Evolutionary conservation across 768 basidiomycete species (phyloP), one percentile per base, ranked within the genome.

Genomic region (Kwoniella newhampshirensis): DNA sequence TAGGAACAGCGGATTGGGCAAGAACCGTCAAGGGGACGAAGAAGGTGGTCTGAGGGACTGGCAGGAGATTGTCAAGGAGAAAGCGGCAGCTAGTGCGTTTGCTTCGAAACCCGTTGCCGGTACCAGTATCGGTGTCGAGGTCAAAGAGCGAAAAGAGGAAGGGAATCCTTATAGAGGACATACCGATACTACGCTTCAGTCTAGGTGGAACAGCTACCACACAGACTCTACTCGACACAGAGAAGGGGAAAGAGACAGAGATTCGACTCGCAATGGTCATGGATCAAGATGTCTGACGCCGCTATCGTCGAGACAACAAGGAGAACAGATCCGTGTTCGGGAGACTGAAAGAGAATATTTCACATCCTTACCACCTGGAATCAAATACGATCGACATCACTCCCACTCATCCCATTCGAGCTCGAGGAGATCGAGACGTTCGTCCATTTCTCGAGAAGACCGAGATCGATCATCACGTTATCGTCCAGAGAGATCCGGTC

Each of bases 21-120:
- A 8, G n/a, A 6, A 8, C 21, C 8, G 18, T 15, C n/a, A 30
- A 52, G 11, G 27, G 37, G 20, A n/a, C 20, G 15, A 18, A 13
- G 37, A 46, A 23, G 45, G 43, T 20, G 39, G 32, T 13, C 43
- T 44, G 39, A 32, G n/a, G 8, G 36, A 57, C 21, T 57, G 54
- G 60, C 55, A 53, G 27, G 27, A 45, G 28, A 40, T 51, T 15
- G 39, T 58, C 36, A 58, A 58, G 36, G 42, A 58, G 27, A 51
- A 58, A 23, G 49, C 43, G 11, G 30, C 41, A 5, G 41, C 56
- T 8, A 23, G 32, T 4, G n/a, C 40, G 17, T 25, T 40, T 4
- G 27, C 37, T 18, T 32, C 45, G 17, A 13, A n/a, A n/a, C n/a
- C n/a, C 26, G 26, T 36, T 28, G n/a, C 11, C 40, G 39, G 26